Conservation (phyloP, 768 basidiomycete genomes). For the Russula earlei region DNA sequence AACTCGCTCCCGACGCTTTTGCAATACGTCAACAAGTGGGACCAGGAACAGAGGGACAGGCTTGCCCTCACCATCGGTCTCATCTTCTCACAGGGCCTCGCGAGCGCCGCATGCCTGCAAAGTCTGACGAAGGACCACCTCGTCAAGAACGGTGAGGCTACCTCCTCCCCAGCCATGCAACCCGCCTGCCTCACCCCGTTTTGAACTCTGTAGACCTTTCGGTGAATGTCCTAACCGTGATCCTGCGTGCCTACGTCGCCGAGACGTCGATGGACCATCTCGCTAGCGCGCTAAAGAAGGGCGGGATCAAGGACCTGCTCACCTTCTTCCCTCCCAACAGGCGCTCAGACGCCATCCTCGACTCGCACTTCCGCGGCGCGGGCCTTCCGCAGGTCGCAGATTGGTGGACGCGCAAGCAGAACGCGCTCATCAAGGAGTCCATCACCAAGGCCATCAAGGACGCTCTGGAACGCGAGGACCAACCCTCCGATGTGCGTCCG, state of each 20-base stretch:
- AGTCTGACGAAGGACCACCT: slow-evolving; percentile 89
- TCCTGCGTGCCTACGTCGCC: slow-evolving; percentile 74
- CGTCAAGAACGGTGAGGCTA: slow-evolving; percentile 73
- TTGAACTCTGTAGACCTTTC: slow-evolving; percentile 51
- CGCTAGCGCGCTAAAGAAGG: slow-evolving; percentile 68
- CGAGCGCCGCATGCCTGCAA: slow-evolving; percentile 65
- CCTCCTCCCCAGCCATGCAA: neutral
- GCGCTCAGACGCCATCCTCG: slow-evolving; percentile 61
- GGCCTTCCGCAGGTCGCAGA: slow-evolving; percentile 75
- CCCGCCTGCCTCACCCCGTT: neutral
- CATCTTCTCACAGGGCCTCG: slow-evolving; percentile 76
- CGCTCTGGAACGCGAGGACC: slow-evolving; percentile 59
- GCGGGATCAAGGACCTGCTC: slow-evolving; percentile 77
- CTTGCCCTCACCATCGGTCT: slow-evolving; percentile 74
- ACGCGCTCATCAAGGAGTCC: slow-evolving; percentile 69
- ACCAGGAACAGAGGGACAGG: slow-evolving; percentile 67
- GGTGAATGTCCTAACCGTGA: slow-evolving; percentile 59
- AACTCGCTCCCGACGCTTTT: slow-evolving; percentile 72
- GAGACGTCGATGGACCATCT: slow-evolving; percentile 90
- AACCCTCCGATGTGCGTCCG: slow-evolving; percentile 52
- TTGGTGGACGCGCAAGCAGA: slow-evolving; percentile 90
- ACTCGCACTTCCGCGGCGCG: slow-evolving; percentile 80
- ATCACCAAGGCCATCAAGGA: slow-evolving; percentile 62
- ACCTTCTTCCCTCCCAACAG: slow-evolving; percentile 83
- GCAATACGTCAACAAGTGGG: slow-evolving; percentile 86